phyloP scores from a whole-genome alignment of 371 early-diverging fungal species.

The Umbelopsis sp. region DNA sequence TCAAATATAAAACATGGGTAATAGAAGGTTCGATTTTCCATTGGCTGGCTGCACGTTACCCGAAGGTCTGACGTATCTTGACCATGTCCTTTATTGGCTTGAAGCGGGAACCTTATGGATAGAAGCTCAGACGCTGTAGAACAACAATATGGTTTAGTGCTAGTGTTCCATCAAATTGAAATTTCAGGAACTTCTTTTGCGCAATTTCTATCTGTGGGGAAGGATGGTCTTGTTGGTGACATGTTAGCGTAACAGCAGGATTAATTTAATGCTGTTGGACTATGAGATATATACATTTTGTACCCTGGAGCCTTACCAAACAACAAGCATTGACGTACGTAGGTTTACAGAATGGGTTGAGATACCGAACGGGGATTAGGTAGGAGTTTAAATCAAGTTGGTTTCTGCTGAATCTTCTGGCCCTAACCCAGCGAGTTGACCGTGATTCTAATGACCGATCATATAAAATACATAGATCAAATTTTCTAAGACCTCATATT shows the following conservation, averaged over 20 bases:
- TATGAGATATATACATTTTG: too few relatives aligned
- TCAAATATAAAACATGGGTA: neutral
- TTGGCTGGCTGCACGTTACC: neutral
- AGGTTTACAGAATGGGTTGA: neutral
- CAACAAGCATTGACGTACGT: slow-evolving; percentile 4
- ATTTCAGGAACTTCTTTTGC: neutral
- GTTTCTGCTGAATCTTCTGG: too few relatives aligned
- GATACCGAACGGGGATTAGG: neutral
- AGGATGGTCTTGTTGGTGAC: neutral
- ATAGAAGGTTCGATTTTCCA: too few relatives aligned
- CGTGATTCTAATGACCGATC: neutral
- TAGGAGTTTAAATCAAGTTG: neutral
- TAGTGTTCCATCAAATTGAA: neutral
- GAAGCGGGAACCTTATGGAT: slow-evolving; percentile 2
- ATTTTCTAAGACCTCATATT: neutral
- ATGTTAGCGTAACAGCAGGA: too few relatives aligned
- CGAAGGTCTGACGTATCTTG: neutral
- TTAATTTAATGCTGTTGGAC: too few relatives aligned
- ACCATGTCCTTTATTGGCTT: neutral
- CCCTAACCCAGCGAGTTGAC: too few relatives aligned
- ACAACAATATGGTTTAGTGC: neutral
- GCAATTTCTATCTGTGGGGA: neutral
- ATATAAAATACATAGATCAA: neutral
- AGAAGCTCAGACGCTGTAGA: slow-evolving; percentile 1
- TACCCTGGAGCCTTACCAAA: too few relatives aligned